Conservation (phyloP, 2,329 filamentous ascomycete genomes). For the Claviceps purpurea region DNA sequence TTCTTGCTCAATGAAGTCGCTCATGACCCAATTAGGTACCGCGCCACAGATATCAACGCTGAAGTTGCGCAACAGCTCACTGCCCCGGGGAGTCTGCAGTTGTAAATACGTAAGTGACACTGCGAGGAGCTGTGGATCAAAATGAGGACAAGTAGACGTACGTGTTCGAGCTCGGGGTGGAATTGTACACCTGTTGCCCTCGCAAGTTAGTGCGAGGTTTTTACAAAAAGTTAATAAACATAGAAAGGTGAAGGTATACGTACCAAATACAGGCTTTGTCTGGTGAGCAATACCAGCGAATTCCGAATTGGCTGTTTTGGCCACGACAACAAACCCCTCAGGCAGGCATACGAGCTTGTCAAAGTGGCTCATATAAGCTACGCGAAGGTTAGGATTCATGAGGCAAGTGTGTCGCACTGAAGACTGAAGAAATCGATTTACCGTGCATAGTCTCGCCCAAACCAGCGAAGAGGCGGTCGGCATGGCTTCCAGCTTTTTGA, state of each 20-base stretch:
- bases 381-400: not conserved
- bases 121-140: not conserved
- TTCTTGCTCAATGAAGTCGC: constrained; percentile 67
- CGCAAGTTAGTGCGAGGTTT: constrained; percentile 3
- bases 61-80: constrained; percentile 67
- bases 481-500: constrained; percentile 33
- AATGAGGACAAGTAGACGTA: constrained; percentile 4
- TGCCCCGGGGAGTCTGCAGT: constrained; percentile 39
- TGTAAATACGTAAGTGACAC: not conserved
- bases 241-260: not conserved
- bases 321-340: constrained; percentile 58
- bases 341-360: constrained; percentile 73
- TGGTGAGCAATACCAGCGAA: constrained; percentile 70
- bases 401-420: not conserved
- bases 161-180: constrained; percentile 59
- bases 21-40: constrained; percentile 71
- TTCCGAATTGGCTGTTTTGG: constrained; percentile 60
- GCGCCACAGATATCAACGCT: constrained; percentile 70
- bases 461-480: constrained; percentile 67
- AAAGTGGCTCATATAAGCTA: constrained; percentile 73
- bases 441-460: constrained; percentile 53
- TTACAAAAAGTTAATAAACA: too few species aligned
- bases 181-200: constrained; percentile 54
- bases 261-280: constrained; percentile 47
- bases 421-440: constrained; percentile 1